Evolutionary conservation across 129 eudicot genomes (phyloP).

Genomic region (Escallonia herrerae): DNA sequence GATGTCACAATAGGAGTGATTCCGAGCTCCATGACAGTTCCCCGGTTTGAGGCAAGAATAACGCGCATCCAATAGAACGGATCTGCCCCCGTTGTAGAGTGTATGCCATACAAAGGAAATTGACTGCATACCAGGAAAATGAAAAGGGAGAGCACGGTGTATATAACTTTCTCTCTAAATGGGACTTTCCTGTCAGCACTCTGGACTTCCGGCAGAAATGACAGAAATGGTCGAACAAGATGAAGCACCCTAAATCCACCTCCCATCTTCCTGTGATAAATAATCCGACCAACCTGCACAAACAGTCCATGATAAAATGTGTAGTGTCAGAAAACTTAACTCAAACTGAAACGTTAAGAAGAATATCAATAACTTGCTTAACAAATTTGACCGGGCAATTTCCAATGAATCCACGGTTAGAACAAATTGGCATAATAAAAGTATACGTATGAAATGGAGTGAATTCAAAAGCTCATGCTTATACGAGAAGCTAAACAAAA

Average conservation of each 20-base stretch:
- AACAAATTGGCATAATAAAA: not conserved
- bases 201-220: slow-evolving; percentile 43
- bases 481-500: no score
- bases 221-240: slow-evolving; percentile 48
- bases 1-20: slow-evolving; percentile 54
- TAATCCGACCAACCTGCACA: no score
- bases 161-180: slow-evolving; percentile 56
- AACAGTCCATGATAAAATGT: no score
- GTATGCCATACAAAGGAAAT: slow-evolving; percentile 64
- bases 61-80: slow-evolving; percentile 68
- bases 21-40: slow-evolving; percentile 57
- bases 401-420: no score
- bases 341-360: no score
- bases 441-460: no score
- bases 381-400: no score
- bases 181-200: slow-evolving; percentile 53
- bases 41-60: slow-evolving; percentile 50
- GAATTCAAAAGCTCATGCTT: no score
- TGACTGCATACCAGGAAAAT: slow-evolving; percentile 59
- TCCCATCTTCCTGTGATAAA: slow-evolving; percentile 24
- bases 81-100: slow-evolving; percentile 50
- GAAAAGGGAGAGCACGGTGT: slow-evolving; percentile 50
- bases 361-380: no score
- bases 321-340: no score
- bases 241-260: slow-evolving; percentile 53